Percentiles rank a stretch among this genome's conserved stretches.
Conservation (phyloP, 1,284 basidiomycete species). For the Coniophora puteana region DNA sequence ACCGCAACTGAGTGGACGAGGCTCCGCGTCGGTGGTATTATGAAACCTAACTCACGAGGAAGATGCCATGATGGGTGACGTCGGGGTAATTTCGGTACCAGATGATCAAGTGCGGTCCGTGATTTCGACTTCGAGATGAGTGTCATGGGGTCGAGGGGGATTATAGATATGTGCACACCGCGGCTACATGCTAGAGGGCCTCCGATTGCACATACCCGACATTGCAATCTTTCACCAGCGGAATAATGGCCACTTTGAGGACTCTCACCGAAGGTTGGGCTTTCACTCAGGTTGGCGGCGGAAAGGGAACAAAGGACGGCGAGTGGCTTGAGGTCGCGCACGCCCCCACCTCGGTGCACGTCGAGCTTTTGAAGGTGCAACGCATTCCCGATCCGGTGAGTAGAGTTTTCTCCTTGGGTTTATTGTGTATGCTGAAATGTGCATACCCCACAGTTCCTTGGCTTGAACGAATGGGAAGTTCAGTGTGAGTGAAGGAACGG, state of each 20-base stretch:
- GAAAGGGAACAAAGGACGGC: constrained; percentile 49
- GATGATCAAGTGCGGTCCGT: neutral
- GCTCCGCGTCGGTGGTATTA: too few species aligned
- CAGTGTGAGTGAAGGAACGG: constrained; percentile 77
- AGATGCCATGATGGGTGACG: neutral
- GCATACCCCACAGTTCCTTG: constrained; percentile 50
- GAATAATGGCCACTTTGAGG: constrained; percentile 27
- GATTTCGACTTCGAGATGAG: neutral
- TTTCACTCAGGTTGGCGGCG: constrained; percentile 67
- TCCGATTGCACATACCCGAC: neutral
- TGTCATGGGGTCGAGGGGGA: constrained; percentile 2
- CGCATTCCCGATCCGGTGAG: constrained; percentile 80
- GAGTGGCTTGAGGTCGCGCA: constrained; percentile 63
- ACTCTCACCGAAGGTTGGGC: constrained; percentile 46
- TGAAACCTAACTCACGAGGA: too few species aligned
- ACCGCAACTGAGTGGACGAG: too few species aligned
- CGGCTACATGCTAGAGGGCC: constrained; percentile 7
- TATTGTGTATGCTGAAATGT: constrained; percentile 1
- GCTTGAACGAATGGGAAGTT: constrained; percentile 81
- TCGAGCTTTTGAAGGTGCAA: constrained; percentile 69
- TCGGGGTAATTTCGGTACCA: constrained; percentile 8
- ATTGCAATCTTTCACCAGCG: constrained; percentile 3
- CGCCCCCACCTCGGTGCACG: constrained; percentile 83
- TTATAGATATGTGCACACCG: neutral
- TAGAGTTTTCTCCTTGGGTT: constrained; percentile 3